These are phyloP conservation scores for Pseudogymnoascus sp. DNA, from an alignment of 2,329 filamentous ascomycete species.

Conservation along the genomic window DNA sequence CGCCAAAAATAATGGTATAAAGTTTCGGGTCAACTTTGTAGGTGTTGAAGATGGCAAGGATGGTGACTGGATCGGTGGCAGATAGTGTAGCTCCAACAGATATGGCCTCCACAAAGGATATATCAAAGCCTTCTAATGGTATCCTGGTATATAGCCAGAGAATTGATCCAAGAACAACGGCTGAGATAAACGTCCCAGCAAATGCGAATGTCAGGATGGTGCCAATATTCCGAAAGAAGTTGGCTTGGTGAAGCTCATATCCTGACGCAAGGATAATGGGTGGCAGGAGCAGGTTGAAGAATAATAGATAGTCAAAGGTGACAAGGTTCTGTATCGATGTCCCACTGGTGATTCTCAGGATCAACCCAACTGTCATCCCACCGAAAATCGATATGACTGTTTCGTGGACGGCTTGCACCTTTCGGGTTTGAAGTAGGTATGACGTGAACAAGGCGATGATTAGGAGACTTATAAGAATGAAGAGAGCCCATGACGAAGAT, in stretches of 20 bases:
- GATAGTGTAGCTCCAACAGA: slow-evolving; percentile 94
- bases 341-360: slow-evolving; percentile 72
- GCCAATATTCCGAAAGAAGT: slow-evolving; percentile 98
- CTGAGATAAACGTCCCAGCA: slow-evolving; percentile 92
- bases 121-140: slow-evolving; percentile 73
- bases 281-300: slow-evolving; percentile 97
- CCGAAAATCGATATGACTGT: slow-evolving; percentile 98
- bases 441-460: slow-evolving; percentile 93
- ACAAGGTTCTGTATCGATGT: slow-evolving; percentile 83
- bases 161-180: slow-evolving; percentile 83
- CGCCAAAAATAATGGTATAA: slow-evolving; percentile 97
- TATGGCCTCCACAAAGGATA: slow-evolving; percentile 92
- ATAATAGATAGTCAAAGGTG: slow-evolving; percentile 98
- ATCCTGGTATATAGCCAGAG: slow-evolving; percentile 84
- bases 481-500: slow-evolving; percentile 91
- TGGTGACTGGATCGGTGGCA: slow-evolving; percentile 94
- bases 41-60: slow-evolving; percentile 96
- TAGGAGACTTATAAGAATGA: slow-evolving; percentile 90
- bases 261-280: slow-evolving; percentile 96
- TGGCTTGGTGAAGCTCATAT: slow-evolving; percentile 95
- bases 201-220: slow-evolving; percentile 97
- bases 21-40: slow-evolving; percentile 99
- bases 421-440: slow-evolving; percentile 93
- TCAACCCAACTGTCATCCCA: slow-evolving; percentile 92
- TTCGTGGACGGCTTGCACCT: slow-evolving; percentile 95